Percentiles rank a stretch among this genome's conserved stretches.
These are phyloP conservation scores for Citrus medica DNA, from an alignment of 345 rosid species.

Conservation along the genomic window DNA sequence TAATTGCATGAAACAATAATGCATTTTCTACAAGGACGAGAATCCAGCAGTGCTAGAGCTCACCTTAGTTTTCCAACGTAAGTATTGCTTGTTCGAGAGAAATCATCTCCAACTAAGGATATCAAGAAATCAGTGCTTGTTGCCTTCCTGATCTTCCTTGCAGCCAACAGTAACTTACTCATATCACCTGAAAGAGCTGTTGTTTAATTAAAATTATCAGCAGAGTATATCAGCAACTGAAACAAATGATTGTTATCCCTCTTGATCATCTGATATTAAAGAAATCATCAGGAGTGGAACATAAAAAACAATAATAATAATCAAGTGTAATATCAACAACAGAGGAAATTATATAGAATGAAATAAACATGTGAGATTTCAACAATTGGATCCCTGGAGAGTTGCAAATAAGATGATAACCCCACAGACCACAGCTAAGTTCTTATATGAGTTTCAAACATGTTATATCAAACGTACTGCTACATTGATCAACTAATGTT, in stretches of 20 bases:
- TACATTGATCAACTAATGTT: background rate
- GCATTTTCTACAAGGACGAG: background rate
- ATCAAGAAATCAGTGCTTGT: conserved; percentile 66
- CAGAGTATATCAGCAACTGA: background rate
- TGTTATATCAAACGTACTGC: background rate
- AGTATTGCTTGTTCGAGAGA: conserved; percentile 56
- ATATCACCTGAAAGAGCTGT: conserved; percentile 69
- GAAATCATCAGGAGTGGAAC: background rate
- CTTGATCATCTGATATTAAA: background rate
- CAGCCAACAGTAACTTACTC: conserved; percentile 77
- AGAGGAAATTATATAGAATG: background rate
- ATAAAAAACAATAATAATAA: background rate
- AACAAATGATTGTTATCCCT: background rate
- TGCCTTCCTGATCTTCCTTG: conserved; percentile 76
- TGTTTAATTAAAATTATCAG: conserved; percentile 7
- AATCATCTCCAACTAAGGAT: conserved; percentile 60
- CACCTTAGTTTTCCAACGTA: conserved; percentile 80
- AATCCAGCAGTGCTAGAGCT: background rate
- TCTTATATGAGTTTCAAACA: background rate
- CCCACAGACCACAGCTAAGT: background rate
- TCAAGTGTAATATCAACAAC: background rate
- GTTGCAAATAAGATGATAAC: background rate
- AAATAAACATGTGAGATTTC: background rate
- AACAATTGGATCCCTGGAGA: background rate
- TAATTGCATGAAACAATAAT: conserved; percentile 9